Percentiles rank a stretch among this genome's conserved stretches.
Evolutionary conservation across 768 basidiomycete species (phyloP).

Genomic region (Pisolithus sp.): DNA sequence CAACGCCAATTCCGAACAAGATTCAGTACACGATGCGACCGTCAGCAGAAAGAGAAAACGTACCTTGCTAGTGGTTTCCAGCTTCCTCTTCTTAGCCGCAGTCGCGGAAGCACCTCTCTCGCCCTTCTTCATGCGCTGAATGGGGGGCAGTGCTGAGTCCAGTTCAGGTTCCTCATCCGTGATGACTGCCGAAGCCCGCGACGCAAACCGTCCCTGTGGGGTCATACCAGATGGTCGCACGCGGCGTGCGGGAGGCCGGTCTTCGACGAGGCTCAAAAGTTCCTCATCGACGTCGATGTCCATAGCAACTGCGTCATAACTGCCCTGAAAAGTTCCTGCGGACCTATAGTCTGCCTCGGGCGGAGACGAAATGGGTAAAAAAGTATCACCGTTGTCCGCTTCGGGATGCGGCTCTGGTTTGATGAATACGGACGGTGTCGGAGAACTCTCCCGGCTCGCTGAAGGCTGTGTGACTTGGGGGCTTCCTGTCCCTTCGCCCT

Average conservation of each 20-base stretch:
- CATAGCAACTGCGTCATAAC: conserved; percentile 3
- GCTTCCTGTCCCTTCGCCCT: not conserved
- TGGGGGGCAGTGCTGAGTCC: conserved; percentile 56
- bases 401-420: not conserved
- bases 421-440: not conserved
- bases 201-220: not conserved
- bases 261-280: conserved; percentile 63
- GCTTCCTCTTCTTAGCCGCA: conserved; percentile 28
- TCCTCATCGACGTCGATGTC: conserved; percentile 50
- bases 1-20: not conserved
- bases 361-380: conserved; percentile 5
- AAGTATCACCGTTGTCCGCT: not conserved
- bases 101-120: conserved; percentile 2
- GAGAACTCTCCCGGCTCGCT: not conserved
- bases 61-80: conserved; percentile 18
- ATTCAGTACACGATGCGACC: not conserved
- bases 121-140: conserved; percentile 18
- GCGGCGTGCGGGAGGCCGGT: conserved; percentile 22
- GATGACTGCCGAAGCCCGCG: conserved; percentile 7
- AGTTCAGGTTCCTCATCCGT: conserved; percentile 31
- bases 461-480: conserved; percentile 10
- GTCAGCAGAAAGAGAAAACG: not conserved
- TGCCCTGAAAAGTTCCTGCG: conserved; percentile 1
- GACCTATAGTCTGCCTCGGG: conserved; percentile 5
- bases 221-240: not conserved